These are phyloP conservation scores for Beta lomatogona DNA, from an alignment of 179 eudicot species.

Conservation along the genomic window DNA sequence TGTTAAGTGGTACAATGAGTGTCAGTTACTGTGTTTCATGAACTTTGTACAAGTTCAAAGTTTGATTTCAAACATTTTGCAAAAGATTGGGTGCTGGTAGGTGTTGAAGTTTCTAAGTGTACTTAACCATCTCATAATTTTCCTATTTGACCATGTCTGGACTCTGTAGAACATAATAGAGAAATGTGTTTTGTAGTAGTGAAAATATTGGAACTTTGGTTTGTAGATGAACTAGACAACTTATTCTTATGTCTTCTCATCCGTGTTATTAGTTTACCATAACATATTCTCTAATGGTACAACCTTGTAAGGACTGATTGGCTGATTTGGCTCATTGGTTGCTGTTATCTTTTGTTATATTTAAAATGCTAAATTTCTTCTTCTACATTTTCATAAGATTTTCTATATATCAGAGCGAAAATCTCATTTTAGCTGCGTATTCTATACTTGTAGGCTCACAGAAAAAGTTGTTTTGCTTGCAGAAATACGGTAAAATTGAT, in stretches of 20 bases:
- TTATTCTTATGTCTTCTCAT: neutral
- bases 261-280: neutral
- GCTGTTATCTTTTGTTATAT: neutral
- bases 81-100: neutral
- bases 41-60: neutral
- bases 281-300: neutral
- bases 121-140: neutral
- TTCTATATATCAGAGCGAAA: neutral
- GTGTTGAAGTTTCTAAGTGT: neutral
- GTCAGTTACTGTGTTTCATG: neutral
- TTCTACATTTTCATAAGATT: neutral
- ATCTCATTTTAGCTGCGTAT: neutral
- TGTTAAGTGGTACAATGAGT: neutral
- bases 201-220: neutral
- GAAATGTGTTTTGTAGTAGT: neutral
- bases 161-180: neutral
- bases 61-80: neutral
- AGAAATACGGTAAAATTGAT: constrained; percentile 89
- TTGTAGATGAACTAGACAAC: neutral
- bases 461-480: constrained; percentile 37
- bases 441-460: neutral
- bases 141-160: neutral
- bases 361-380: neutral
- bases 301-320: neutral
- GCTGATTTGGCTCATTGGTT: neutral